Base-by-base conservation (phyloP, 2,329 filamentous ascomycete species). In the Apiospora pterosperma region DNA sequence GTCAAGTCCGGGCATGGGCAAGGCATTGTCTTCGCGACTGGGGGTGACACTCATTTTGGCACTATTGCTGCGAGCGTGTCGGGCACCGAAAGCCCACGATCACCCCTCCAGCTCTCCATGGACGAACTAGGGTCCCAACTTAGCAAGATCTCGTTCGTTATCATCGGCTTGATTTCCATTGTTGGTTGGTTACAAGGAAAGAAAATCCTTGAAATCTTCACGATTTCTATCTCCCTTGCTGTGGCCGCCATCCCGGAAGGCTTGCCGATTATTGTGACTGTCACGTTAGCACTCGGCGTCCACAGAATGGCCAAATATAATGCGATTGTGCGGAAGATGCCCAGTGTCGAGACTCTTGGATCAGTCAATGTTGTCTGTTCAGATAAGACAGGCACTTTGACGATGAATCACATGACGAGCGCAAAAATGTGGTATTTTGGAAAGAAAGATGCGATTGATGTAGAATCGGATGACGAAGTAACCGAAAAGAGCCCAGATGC, bases 301-400 rank as follows among this genome's bases (percentile, higher is more conserved):
- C 88, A 99, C 73, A 90, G 96, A 65, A 99, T 99, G 96, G 96
- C 96, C 66, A 93, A 90, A 74, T 89, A 95, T 71, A 92, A 97
- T 75, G 96, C 96, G 10, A 99, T 99, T 76, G 95, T 99, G 66
- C 91, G 96, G 70, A 90, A 92, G 74, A 90, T 99, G 79, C 96
- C 96, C 25, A 98, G 96, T 77, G 96, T 99, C 10, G 96, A 99
- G 77, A 99, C 96, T 0, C 81, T 99, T 5, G 96, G 96, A 10
- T 97, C 94, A n/a, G 96, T 99, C 65, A 99, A 98, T 73, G 94
- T 99, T n/a, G 93, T 99, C 7, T 99, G 96, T 81, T 97, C 93
- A 70, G 96, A 99, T 82, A 99, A 99, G 81, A 99, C 96, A 52
- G 90, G 95, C 36, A 99, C 96, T 1, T 81, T 99, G 66, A 99